These are phyloP conservation scores for Triticum turgidum DNA, from an alignment of 176 grass and related monocot species.

Conservation along the genomic window DNA sequence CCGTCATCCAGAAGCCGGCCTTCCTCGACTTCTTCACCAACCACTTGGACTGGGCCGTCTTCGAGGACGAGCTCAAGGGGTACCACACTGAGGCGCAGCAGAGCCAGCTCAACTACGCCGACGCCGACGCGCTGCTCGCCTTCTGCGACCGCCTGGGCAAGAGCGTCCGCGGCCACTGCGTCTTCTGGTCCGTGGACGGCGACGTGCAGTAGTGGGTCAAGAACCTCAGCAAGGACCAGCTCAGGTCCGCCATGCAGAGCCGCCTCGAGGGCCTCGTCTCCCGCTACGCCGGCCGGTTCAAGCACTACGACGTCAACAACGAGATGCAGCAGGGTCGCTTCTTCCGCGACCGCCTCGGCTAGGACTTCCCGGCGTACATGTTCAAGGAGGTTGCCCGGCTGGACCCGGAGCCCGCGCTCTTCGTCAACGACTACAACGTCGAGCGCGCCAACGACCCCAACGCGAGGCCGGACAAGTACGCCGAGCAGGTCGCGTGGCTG, in stretches of 20 bases:
- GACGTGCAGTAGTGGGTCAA: too few species aligned
- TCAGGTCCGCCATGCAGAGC: too few species aligned
- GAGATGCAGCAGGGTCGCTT: too few species aligned
- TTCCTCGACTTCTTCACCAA: not conserved
- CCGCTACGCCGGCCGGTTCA: too few species aligned
- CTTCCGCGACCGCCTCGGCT: too few species aligned
- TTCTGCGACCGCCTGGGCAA: constrained; percentile 31
- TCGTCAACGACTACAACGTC: constrained; percentile 63
- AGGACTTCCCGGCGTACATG: not conserved
- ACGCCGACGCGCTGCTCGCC: constrained; percentile 11
- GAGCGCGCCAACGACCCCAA: constrained; percentile 25
- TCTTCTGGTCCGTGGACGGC: constrained; percentile 31
- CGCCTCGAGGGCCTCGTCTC: too few species aligned
- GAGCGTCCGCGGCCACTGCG: constrained; percentile 31
- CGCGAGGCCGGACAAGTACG: constrained; percentile 48
- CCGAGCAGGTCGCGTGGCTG: constrained; percentile 21
- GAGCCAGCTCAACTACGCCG: not conserved
- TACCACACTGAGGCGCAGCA: constrained; percentile 26
- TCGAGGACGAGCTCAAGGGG: constrained; percentile 72
- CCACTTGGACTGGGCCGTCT: constrained; percentile 71
- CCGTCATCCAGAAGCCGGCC: not conserved
- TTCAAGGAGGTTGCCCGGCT: constrained; percentile 28
- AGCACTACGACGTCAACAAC: too few species aligned
- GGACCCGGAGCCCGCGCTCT: constrained; percentile 27
- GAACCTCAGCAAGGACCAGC: too few species aligned